phyloP scores from a whole-genome alignment of 768 basidiomycete species.

The Pisolithus microcarpus region DNA sequence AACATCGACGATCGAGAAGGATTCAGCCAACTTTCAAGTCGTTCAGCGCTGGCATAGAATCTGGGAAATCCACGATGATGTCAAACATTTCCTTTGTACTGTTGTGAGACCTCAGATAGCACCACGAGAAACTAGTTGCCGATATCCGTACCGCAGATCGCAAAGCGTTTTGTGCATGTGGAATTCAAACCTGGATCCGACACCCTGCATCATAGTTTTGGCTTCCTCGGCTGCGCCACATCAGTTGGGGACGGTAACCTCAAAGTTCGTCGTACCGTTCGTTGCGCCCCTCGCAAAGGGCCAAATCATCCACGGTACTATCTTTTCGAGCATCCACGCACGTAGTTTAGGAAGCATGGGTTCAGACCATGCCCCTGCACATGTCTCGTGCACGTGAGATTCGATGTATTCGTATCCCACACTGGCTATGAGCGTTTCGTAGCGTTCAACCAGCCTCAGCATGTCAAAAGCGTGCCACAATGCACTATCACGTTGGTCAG shows the following conservation, averaged over 20 bases:
- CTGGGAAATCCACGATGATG: constrained; percentile 91
- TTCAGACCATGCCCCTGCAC: constrained; percentile 61
- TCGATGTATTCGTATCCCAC: constrained; percentile 88
- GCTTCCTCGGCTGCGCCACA: constrained; percentile 56
- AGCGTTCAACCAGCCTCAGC: constrained; percentile 74
- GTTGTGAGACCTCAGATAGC: background rate
- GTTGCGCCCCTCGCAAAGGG: constrained; percentile 67
- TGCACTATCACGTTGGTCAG: constrained; percentile 25
- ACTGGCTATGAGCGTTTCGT: constrained; percentile 74
- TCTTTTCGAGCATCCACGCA: constrained; percentile 70
- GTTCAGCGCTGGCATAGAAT: constrained; percentile 74
- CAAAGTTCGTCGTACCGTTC: constrained; percentile 32
- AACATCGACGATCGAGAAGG: background rate
- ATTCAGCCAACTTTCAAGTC: constrained; percentile 63
- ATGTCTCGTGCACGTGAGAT: constrained; percentile 55
- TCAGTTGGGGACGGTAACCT: constrained; percentile 1
- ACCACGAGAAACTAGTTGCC: constrained; percentile 3
- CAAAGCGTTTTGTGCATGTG: constrained; percentile 89
- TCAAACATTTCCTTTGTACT: constrained; percentile 89
- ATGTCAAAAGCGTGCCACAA: constrained; percentile 59
- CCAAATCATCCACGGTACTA: constrained; percentile 80
- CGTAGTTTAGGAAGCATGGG: constrained; percentile 56
- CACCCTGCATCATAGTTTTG: constrained; percentile 62
- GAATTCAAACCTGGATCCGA: constrained; percentile 82
- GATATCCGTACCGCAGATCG: constrained; percentile 59